A percentile compares a stretch with the other conserved stretches of the same genome.
These are phyloP conservation scores for Mortierella sp. DNA, from an alignment of 371 early-diverging fungal genomes.

Conservation along the genomic window DNA sequence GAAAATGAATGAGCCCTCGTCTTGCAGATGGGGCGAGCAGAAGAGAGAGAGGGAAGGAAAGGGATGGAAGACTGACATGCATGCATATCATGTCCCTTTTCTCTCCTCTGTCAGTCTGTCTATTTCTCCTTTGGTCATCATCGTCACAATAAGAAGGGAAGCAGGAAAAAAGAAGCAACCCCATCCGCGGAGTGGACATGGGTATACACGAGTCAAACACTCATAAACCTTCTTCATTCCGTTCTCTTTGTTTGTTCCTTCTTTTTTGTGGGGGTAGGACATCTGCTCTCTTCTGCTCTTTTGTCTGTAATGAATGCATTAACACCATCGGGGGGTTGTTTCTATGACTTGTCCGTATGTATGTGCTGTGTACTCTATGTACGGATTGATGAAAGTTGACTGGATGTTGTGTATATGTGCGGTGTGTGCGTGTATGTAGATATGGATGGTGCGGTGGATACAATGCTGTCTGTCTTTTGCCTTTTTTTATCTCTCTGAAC, in stretches of 20 bases:
- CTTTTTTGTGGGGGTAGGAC: not conserved
- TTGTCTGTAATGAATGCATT: not conserved
- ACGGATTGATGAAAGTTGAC: not conserved
- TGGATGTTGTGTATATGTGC: too few species aligned
- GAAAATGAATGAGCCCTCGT: slow-evolving; percentile 10
- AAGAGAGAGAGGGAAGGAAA: not conserved
- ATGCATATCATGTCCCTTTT: slow-evolving; percentile 6
- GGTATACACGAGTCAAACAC: not conserved
- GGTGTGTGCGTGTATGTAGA: too few species aligned
- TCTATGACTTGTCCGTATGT: not conserved
- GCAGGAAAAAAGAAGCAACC: slow-evolving; percentile 4
- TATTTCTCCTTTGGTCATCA: not conserved
- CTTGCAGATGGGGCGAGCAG: not conserved
- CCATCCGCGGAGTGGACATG: not conserved
- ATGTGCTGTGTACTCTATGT: not conserved
- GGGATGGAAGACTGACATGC: not conserved
- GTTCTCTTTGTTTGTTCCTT: not conserved
- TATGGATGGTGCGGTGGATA: too few species aligned
- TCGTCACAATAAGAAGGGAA: slow-evolving; percentile 14
- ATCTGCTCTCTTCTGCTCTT: not conserved
- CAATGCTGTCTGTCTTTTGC: too few species aligned
- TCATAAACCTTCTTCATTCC: not conserved
- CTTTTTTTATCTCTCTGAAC: too few species aligned
- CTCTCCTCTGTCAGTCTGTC: not conserved
- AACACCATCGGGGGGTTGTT: not conserved